Evolutionary conservation across 139 green algal species (phyloP), one percentile per base, ranked within the genome.

Genomic region (Chlorella sp.): DNA sequence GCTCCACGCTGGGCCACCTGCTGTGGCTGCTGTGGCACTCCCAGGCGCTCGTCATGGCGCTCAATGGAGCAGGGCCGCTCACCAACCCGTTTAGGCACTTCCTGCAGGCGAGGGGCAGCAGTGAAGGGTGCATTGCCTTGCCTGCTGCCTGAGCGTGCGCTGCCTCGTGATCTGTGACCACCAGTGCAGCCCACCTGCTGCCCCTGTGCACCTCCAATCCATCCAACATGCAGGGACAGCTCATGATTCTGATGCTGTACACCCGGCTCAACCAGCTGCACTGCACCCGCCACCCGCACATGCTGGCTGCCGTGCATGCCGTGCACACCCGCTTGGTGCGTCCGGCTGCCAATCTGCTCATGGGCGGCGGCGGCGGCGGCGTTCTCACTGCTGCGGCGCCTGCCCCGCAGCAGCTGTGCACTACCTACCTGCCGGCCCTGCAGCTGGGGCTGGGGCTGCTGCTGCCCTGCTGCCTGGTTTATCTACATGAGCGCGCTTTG

Each of bases 1-100:
- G 13, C 51, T 3, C 51, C 51, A 32, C 36, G 32, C 67, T 73
- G n/a, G 30, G 67, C 67, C 18, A 25, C 7, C 67, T 73, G 69
- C 69, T 67, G 16, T 68, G 51, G 74, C 74, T 81, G 74, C 30
- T 68, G 30, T 81, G 74, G 74, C 74, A 81, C 55, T 55, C 51
- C 55, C 74, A 81, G 32, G 51, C 74, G 6, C 7, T 68, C 0
- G 32, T 81, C 7, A 81, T 81, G 74, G 16, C 26, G 28, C 74
- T 81, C 18, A 68, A 81, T 18, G 51, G 51, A 9, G 74, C 30
- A 0, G 16, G 51, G 32, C 74, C 74, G 32, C 55, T 81, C 9
- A 44, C 32, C 20, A 68, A 32, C 51, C 47, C 74, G 1, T 60
- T 81, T 12, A 57, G 74, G 17, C 44, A 81, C 74, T 68, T 81